phyloP scores from a whole-genome alignment of 345 rosid species.

The Sisymbrium altissimum region DNA sequence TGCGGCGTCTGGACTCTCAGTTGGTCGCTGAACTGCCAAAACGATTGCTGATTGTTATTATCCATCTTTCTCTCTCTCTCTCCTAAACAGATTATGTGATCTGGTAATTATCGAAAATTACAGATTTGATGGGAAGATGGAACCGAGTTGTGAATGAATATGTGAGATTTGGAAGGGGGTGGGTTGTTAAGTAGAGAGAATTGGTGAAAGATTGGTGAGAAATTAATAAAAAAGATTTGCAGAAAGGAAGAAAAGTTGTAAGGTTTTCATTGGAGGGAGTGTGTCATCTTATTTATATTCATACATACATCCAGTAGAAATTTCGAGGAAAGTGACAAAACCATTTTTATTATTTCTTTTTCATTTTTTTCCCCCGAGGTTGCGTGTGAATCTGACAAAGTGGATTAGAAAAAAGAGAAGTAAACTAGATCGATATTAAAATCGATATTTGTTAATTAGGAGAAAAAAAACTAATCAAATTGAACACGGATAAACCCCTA shows the following conservation, averaged over 20 bases:
- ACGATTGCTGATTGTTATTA: slow-evolving; percentile 76
- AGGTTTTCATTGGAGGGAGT: slow-evolving; percentile 30
- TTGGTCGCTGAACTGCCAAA: slow-evolving; percentile 96
- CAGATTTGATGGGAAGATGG: background rate
- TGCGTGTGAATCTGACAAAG: slow-evolving; percentile 67
- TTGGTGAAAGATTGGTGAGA: slow-evolving; percentile 15
- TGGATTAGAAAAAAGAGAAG: slow-evolving; percentile 2
- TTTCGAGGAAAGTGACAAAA: slow-evolving; percentile 43
- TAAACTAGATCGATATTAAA: no score
- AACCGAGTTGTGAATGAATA: background rate
- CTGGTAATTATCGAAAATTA: no score
- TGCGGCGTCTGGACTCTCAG: slow-evolving; percentile 58
- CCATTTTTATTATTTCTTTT: background rate
- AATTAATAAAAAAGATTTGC: background rate
- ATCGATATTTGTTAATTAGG: background rate
- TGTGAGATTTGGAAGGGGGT: background rate
- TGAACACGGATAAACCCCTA: background rate
- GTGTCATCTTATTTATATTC: background rate
- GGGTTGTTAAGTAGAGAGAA: background rate
- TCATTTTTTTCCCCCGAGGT: background rate
- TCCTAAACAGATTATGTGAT: no score
- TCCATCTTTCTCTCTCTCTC: slow-evolving; percentile 55
- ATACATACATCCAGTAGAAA: slow-evolving; percentile 28
- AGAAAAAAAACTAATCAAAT: background rate
- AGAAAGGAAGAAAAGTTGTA: background rate